Evolutionary conservation across 1,139 yeast genomes (phyloP), one percentile per base, ranked within the genome.

Genomic region (Saccharomyces hybrid): DNA sequence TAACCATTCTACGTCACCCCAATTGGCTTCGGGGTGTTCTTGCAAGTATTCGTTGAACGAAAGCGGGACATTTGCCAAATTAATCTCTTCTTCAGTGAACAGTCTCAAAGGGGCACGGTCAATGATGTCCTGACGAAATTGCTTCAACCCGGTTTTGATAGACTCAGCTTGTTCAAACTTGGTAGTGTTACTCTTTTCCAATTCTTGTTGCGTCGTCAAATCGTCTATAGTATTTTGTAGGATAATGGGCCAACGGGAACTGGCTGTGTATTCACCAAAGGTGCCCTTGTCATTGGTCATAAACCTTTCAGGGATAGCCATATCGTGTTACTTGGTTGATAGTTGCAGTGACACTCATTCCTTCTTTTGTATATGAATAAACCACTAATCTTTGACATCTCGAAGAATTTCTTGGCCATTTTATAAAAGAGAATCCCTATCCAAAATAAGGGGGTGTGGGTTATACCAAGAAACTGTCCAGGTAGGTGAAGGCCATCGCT

Each of bases 1-100:
- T 55, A 93, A 75, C 99, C 99, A 93, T 19, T 96, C 96, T 0
- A 93, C 96, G n/a, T 84, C 78, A 58, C 77, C 74, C 98, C 97
- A 93, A 55, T 66, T 53, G 55, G 70, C 68, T 16, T 27, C 42
- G 46, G 69, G 62, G 27, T 66, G 63, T 3, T 62, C 67, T 12
- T 32, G 21, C 51, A 81, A 67, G 9, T 76, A 74, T 2, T 75
- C 76, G 66, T 86, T 83, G 67, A 78, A 85, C 5, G 78, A 73
- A 14, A 65, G 64, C 56, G 85, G 78, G 53, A 78, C 76, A 3
- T 76, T 72, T 58, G 79, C 77, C 32, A 69, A 59, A 4, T 62
- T 53, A 32, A 75, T 66, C 61, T 78, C 80, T 42, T 69, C 72
- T 1, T 65, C 68, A 19, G 76, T 71, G 61, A 86, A 84, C 1